A percentile compares a stretch with the other conserved stretches of the same genome.
phyloP scores from a whole-genome alignment of 2,329 filamentous ascomycete species.

The Microcera coccophila region DNA sequence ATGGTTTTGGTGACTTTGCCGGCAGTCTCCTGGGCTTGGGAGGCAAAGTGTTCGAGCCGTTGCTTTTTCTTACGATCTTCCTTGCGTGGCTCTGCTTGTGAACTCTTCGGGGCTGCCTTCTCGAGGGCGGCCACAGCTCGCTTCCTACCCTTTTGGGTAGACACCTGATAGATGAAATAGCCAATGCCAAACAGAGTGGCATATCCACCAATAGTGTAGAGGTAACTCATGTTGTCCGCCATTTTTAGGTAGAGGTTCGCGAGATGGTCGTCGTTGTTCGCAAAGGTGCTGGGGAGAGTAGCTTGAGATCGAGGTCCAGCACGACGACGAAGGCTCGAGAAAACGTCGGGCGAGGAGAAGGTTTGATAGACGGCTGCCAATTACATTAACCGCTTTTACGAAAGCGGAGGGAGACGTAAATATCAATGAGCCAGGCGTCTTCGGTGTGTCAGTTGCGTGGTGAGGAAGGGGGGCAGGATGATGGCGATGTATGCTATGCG shows the following conservation, averaged over 20 bases:
- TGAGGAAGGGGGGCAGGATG: slow-evolving; percentile 10
- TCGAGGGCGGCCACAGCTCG: slow-evolving; percentile 24
- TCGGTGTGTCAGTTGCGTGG: slow-evolving; percentile 7
- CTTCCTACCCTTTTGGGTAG: slow-evolving; percentile 34
- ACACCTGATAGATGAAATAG: slow-evolving; percentile 34
- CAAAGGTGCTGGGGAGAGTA: not conserved
- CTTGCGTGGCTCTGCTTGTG: slow-evolving; percentile 35
- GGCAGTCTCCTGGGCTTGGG: slow-evolving; percentile 33
- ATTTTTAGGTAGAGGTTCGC: too few species aligned
- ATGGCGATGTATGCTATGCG: slow-evolving; percentile 15
- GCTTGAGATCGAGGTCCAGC: not conserved
- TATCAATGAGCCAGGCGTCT: too few species aligned
- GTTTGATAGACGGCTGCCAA: slow-evolving; percentile 3
- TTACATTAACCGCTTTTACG: slow-evolving; percentile 8
- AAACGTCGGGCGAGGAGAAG: not conserved
- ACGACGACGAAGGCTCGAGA: not conserved
- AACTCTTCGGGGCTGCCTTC: slow-evolving; percentile 27
- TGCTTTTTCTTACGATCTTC: slow-evolving; percentile 46
- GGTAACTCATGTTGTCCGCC: slow-evolving; percentile 33
- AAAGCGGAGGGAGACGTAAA: too few species aligned
- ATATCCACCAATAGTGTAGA: slow-evolving; percentile 38
- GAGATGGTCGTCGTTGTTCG: slow-evolving; percentile 10
- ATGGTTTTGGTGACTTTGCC: slow-evolving; percentile 38
- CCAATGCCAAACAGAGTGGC: slow-evolving; percentile 35
- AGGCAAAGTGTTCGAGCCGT: slow-evolving; percentile 40